Conservation (phyloP, 2,329 filamentous ascomycete species). For the Fusarium annulatum region DNA sequence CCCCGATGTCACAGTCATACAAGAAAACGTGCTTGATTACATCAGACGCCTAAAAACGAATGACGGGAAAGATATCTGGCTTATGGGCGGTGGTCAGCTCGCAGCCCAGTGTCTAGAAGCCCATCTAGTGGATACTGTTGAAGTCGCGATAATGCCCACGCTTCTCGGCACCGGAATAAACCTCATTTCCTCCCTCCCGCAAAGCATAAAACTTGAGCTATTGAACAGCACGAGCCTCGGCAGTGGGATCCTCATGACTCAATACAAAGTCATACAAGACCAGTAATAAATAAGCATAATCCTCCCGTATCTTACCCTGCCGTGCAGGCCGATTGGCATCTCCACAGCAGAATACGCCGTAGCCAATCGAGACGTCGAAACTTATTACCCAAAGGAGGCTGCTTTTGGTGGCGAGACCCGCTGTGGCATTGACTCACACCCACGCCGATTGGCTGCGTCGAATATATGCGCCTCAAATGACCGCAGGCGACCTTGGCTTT, state of each 20-base stretch:
- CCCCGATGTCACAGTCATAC: constrained; percentile 43
- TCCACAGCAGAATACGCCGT: background rate
- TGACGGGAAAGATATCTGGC: constrained; percentile 48
- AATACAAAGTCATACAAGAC: constrained; percentile 3
- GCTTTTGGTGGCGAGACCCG: constrained; percentile 4
- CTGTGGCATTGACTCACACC: constrained; percentile 8
- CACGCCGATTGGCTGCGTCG: constrained; percentile 13
- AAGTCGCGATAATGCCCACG: constrained; percentile 44
- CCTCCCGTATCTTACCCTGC: background rate
- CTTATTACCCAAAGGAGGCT: background rate
- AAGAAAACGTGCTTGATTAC: constrained; percentile 23
- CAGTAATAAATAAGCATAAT: background rate
- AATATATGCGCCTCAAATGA: constrained; percentile 3
- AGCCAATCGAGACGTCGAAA: background rate
- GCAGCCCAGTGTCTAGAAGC: constrained; percentile 45
- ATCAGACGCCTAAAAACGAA: constrained; percentile 39
- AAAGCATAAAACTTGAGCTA: constrained; percentile 14
- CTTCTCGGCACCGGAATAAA: constrained; percentile 40
- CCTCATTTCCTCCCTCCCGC: constrained; percentile 21
- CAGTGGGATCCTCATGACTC: constrained; percentile 41
- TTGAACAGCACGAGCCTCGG: constrained; percentile 14
- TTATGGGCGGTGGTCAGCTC: constrained; percentile 51
- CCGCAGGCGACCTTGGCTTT: background rate
- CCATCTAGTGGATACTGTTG: constrained; percentile 47
- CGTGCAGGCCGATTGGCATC: background rate